Evolutionary conservation across 2,329 filamentous ascomycete species (phyloP).

Genomic region (Cercospora sp.): DNA sequence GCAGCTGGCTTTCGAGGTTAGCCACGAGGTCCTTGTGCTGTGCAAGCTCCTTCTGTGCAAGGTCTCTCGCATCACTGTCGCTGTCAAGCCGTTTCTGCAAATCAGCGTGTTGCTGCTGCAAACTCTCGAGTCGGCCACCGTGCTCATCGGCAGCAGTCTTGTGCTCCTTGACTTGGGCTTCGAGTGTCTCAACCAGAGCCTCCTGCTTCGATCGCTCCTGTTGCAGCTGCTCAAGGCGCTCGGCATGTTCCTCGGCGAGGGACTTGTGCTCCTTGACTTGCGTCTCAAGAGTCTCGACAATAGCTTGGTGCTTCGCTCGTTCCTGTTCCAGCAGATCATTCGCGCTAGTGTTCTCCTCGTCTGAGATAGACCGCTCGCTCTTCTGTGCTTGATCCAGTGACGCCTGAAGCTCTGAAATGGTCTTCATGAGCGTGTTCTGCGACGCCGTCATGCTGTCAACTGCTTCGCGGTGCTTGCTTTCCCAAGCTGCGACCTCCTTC

Average conservation of each 20-base stretch:
- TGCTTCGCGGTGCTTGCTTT: slow-evolving; percentile 70
- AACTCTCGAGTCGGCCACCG: slow-evolving; percentile 65
- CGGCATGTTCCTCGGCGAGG: slow-evolving; percentile 66
- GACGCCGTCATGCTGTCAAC: slow-evolving; percentile 70
- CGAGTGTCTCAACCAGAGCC: slow-evolving; percentile 59
- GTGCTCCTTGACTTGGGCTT: slow-evolving; percentile 77
- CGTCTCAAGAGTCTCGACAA: slow-evolving; percentile 60
- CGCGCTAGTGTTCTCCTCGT: slow-evolving; percentile 13
- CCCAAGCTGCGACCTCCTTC: slow-evolving; percentile 71
- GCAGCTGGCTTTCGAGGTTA: slow-evolving; percentile 58
- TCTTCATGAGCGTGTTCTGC: slow-evolving; percentile 70
- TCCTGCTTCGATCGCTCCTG: slow-evolving; percentile 49
- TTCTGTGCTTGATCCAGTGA: slow-evolving; percentile 47
- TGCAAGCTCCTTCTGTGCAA: slow-evolving; percentile 54
- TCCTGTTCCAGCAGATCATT: slow-evolving; percentile 41
- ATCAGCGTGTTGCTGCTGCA: slow-evolving; percentile 70
- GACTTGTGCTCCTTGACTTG: slow-evolving; percentile 81
- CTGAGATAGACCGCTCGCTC: slow-evolving; percentile 30
- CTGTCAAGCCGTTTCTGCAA: slow-evolving; percentile 69
- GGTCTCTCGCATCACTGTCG: slow-evolving; percentile 60
- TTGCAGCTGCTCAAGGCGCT: slow-evolving; percentile 63
- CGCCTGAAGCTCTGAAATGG: slow-evolving; percentile 72
- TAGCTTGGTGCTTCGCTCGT: slow-evolving; percentile 50
- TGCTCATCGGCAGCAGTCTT: slow-evolving; percentile 71
- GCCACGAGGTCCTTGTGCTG: slow-evolving; percentile 53